Base-by-base conservation (phyloP, 495 filamentous ascomycete species). In the Aspergillus sclerotiicarbonarius region DNA sequence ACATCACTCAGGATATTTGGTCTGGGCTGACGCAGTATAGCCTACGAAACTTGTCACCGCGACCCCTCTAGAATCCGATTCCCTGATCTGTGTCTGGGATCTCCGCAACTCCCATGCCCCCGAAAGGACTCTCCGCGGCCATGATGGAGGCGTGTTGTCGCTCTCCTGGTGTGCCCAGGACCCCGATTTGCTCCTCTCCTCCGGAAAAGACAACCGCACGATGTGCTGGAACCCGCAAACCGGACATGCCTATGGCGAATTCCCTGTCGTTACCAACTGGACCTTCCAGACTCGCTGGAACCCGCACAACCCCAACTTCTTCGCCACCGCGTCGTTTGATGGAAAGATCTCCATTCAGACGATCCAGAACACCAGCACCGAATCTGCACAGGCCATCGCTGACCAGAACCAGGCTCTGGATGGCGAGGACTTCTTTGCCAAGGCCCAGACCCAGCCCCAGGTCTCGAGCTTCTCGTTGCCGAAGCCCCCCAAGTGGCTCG, bases 261-360 rank as follows among this genome's bases (percentile, higher is more conserved):
- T 97, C 71, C 91, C 93, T 12, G 89, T 96, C 61, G 95, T 96
- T 54, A 96, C 93, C 37, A 98, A 98, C 71, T 98, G 95, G 94
- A 96, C 92, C 2, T 99, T 98, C 79, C 86, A 92, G 71, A 96
- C 94, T 6, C 84, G 86, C 62, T 99, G 93, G 84, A 91, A 96
- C 71, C 94, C 95, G 18, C 84, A 89, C 62, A 95, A 98, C 71
- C 95, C 94, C 6, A 87, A 84, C 62, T 81, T 97, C 56, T 87
- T 93, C 25, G 94, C 94, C 6, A 97, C 93, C 9, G 95, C 95
- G 16, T 96, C 93, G 3, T 98, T 98, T 62, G 94, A 98, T 67
- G 94, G 95, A 44, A 95, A 91, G 71, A 95, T 99, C 61, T 85
- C 87, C 15, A 79, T 99, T 20, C 92, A 96, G 63, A 92, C 93